Evolutionary conservation across 176 grass and related monocot genomes (phyloP).

Genomic region (Avena atlantica): DNA sequence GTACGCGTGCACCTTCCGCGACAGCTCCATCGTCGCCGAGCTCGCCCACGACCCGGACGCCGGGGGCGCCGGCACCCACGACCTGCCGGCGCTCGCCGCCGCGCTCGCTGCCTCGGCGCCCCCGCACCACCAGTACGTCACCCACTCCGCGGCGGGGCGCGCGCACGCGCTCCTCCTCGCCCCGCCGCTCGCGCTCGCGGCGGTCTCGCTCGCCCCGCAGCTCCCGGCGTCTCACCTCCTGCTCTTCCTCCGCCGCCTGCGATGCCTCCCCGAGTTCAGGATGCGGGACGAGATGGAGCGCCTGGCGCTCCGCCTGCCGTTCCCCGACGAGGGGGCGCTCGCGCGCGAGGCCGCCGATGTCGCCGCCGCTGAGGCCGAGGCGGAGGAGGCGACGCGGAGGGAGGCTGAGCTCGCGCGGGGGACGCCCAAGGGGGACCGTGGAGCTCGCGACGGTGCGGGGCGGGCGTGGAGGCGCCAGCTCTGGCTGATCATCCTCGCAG

Average conservation of each 20-base stretch:
- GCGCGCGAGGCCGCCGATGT: constrained; percentile 47
- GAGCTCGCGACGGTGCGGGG: neutral
- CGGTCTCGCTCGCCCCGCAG: constrained; percentile 50
- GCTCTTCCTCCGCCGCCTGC: constrained; percentile 53
- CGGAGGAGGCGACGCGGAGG: constrained; percentile 38
- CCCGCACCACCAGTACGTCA: constrained; percentile 52
- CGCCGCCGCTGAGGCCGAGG: constrained; percentile 43
- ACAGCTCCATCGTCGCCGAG: constrained; percentile 54
- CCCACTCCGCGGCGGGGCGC: constrained; percentile 46
- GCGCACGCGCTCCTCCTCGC: constrained; percentile 62
- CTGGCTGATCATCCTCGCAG: constrained; percentile 49
- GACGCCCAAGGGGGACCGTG: constrained; percentile 37
- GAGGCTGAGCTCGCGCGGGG: constrained; percentile 38
- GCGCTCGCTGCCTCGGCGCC: constrained; percentile 43
- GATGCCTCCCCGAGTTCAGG: constrained; percentile 52
- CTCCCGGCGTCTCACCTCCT: constrained; percentile 53
- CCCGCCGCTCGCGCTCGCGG: constrained; percentile 56
- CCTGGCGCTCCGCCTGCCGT: constrained; percentile 52
- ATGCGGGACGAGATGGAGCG: constrained; percentile 54
- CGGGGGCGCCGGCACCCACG: neutral
- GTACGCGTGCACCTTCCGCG: constrained; percentile 67
- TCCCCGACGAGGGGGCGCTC: constrained; percentile 46
- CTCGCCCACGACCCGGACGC: constrained; percentile 28
- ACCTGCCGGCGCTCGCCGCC: constrained; percentile 43
- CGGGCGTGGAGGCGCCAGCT: constrained; percentile 55